A percentile compares a stretch with the other conserved stretches of the same genome.
phyloP scores from a whole-genome alignment of 371 early-diverging fungal species.

The Mucor saturninus region DNA sequence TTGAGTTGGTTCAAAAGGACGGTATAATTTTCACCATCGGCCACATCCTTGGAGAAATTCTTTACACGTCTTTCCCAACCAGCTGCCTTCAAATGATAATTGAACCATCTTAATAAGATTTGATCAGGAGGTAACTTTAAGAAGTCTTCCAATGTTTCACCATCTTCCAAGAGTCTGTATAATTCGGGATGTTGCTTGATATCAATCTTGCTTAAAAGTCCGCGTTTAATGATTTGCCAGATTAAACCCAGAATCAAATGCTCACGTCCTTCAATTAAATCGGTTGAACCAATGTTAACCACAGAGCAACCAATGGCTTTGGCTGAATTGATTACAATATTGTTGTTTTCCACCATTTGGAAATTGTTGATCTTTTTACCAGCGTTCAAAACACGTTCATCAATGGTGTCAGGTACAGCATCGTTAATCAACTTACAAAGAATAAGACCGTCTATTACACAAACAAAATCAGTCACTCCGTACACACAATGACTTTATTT shows the following conservation, averaged over 20 bases:
- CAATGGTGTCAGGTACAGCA: constrained; percentile 95
- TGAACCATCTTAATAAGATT: constrained; percentile 96
- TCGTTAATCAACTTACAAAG: constrained; percentile 96
- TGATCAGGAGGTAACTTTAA: constrained; percentile 91
- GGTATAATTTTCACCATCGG: constrained; percentile 95
- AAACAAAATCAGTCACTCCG: background rate
- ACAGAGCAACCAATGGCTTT: constrained; percentile 97
- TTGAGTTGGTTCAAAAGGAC: constrained; percentile 91
- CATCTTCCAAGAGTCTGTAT: constrained; percentile 90
- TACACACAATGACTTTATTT: background rate
- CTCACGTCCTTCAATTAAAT: constrained; percentile 93
- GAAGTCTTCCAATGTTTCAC: constrained; percentile 91
- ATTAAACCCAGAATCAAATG: constrained; percentile 94
- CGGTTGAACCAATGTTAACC: constrained; percentile 95
- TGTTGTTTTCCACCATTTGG: constrained; percentile 98
- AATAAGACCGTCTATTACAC: constrained; percentile 81
- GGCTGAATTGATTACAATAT: constrained; percentile 95
- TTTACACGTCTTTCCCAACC: constrained; percentile 84
- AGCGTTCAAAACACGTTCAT: constrained; percentile 94
- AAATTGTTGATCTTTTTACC: constrained; percentile 83
- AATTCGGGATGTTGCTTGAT: constrained; percentile 96
- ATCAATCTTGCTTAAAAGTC: constrained; percentile 92
- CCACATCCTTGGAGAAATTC: constrained; percentile 93
- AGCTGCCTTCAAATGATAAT: constrained; percentile 95
- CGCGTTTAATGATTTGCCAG: constrained; percentile 98